Conservation (phyloP, 1,284 basidiomycete species). For the Ustilago nuda region DNA sequence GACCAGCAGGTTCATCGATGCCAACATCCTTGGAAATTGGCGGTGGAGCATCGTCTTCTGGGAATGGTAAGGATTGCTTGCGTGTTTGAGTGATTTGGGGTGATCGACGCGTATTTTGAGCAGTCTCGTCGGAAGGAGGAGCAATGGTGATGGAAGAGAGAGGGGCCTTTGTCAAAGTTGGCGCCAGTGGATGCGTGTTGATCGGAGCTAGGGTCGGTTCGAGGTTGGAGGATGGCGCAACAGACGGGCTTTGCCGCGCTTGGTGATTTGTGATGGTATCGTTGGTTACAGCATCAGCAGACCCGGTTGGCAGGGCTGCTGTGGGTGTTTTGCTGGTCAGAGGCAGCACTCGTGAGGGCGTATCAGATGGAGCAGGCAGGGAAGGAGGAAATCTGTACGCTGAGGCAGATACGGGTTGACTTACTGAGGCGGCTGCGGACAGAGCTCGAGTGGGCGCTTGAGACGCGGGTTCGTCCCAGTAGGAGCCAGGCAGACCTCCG, state of each 20-base stretch:
- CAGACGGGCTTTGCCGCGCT: slow-evolving; percentile 1
- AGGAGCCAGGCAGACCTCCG: slow-evolving; percentile 38
- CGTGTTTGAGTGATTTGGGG: slow-evolving; percentile 16
- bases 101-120: slow-evolving; percentile 29
- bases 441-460: neutral
- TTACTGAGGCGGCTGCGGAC: neutral
- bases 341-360: neutral
- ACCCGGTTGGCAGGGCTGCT: neutral
- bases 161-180: slow-evolving; percentile 22
- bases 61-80: slow-evolving; percentile 6
- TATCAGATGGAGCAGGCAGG: slow-evolving; percentile 1
- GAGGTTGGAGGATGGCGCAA: neutral
- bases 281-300: slow-evolving; percentile 4
- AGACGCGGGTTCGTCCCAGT: slow-evolving; percentile 35
- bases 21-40: slow-evolving; percentile 30
- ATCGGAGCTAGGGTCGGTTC: slow-evolving; percentile 28
- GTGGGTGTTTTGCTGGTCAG: neutral
- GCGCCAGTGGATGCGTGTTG: slow-evolving; percentile 37
- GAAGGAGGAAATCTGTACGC: neutral
- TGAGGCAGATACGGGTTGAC: neutral
- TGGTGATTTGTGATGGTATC: slow-evolving; percentile 3
- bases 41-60: slow-evolving; percentile 14
- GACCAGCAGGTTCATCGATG: neutral
- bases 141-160: slow-evolving; percentile 41
- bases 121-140: slow-evolving; percentile 34